Base-by-base conservation (phyloP, 1,284 basidiomycete species). In the Cutaneotrichosporon sp. region DNA sequence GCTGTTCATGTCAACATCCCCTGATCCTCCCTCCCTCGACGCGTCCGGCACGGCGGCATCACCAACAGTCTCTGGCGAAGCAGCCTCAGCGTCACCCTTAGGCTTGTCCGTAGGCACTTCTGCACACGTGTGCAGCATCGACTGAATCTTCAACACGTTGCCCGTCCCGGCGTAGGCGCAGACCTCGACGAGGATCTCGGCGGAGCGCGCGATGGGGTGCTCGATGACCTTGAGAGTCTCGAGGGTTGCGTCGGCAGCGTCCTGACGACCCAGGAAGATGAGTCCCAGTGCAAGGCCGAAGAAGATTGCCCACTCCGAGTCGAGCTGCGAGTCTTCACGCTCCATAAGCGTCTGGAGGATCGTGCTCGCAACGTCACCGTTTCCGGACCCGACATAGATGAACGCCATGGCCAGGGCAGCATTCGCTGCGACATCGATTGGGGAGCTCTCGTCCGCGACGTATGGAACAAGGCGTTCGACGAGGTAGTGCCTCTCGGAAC, bases 131-230 rank as follows among this genome's bases (percentile, higher is more conserved):
- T 97, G 91, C 17, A 98, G 81, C 82, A 98, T 88, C 43, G 81
- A 80, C 71, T 98, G 96, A 25, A 99, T 82, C 76, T 91, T 91
- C 53, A 99, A 79, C 3, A 97, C 94, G 67, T 97, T 96, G 33
- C 94, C 93, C 0, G 91, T 94, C 5, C 90, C 96, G 3, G 93
- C 94, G 70, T 88, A 97, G 3, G 92, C 85, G 71, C 93, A 97
- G 42, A 90, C 88, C 65, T 97, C 91, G 19, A 97, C 90, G 39
- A 99, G 79, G 49, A 97, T 86, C 63, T 90, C 87, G 1, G 91
- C 88, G 47, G 90, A 90, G 67, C 89, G 90, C 24, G 90, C 86
- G 52, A 97, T 82, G 1, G 90, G 88, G 68, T 97, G 91, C 50
- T 94, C 88, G 59, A 98, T 93, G 5, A 88, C 91, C 72, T 93